phyloP scores from a whole-genome alignment of 192 early-diverging fungal species.

The Gonapodya prolifera region DNA sequence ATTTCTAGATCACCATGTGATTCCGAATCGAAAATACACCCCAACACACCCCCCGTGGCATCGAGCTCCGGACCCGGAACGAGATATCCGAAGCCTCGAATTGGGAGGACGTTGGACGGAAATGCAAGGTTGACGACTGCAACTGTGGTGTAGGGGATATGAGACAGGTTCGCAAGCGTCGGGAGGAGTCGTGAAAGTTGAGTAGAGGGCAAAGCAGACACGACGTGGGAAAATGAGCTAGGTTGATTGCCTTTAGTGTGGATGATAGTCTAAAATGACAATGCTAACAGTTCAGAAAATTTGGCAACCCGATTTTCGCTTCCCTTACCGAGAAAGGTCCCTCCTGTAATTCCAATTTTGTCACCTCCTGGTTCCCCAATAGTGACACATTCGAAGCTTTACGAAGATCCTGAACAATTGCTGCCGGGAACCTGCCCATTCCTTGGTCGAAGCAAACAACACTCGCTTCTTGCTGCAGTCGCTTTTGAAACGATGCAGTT shows the following conservation, averaged over 20 bases:
- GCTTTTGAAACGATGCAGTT: neutral
- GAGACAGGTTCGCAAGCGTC: constrained; percentile 25
- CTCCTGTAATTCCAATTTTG: constrained; percentile 18
- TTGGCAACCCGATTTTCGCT: neutral
- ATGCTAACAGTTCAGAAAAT: neutral
- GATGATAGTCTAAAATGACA: neutral
- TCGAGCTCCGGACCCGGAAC: constrained; percentile 50
- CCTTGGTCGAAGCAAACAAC: neutral
- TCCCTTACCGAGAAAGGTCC: neutral
- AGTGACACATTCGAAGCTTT: constrained; percentile 44
- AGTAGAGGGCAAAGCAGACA: constrained; percentile 25
- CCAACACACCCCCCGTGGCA: constrained; percentile 38
- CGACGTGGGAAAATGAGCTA: constrained; percentile 30
- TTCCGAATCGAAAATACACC: constrained; percentile 80
- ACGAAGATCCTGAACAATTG: constrained; percentile 33
- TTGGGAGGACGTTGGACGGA: constrained; percentile 25
- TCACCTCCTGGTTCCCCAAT: constrained; percentile 24
- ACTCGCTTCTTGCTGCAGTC: neutral
- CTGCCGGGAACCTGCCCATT: neutral
- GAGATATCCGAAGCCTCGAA: constrained; percentile 85
- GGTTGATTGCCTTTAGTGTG: constrained; percentile 51
- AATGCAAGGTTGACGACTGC: constrained; percentile 77
- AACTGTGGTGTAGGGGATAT: constrained; percentile 62
- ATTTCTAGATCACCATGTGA: constrained; percentile 17
- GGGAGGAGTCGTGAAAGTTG: neutral